phyloP scores from a whole-genome alignment of 257 asterid genomes.

The Dorcoceras hygrometricum region DNA sequence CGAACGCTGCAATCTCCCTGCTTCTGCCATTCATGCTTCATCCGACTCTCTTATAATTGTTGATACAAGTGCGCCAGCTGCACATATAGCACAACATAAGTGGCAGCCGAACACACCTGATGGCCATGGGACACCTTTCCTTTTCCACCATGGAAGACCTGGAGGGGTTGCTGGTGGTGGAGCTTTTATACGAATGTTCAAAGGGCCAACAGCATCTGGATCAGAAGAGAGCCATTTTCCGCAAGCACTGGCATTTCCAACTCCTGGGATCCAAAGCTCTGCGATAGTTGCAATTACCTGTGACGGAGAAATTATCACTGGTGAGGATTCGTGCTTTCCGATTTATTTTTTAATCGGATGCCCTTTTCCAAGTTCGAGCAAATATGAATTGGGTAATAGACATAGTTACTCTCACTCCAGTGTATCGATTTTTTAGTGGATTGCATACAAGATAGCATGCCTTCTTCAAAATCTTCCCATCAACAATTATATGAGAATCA shows the following conservation, averaged over 20 bases:
- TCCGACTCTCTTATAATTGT: conserved; percentile 81
- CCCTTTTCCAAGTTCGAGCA: conserved; percentile 8
- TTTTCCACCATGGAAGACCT: conserved; percentile 87
- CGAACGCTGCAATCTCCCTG: conserved; percentile 98
- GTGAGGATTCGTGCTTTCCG: conserved; percentile 38
- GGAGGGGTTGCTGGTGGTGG: conserved; percentile 73
- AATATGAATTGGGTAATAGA: conserved; percentile 5
- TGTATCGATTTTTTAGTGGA: not conserved
- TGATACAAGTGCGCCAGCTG: conserved; percentile 81
- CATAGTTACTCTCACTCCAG: not conserved
- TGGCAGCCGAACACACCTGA: conserved; percentile 99
- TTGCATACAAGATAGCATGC: not conserved
- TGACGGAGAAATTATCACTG: conserved; percentile 88
- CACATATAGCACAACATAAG: conserved; percentile 88
- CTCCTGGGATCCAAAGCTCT: conserved; percentile 79
- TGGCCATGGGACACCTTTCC: conserved; percentile 97
- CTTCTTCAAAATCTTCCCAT: conserved; percentile 1
- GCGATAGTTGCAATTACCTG: conserved; percentile 71
- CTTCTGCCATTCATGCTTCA: conserved; percentile 87
- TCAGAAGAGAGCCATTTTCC: conserved; percentile 86
- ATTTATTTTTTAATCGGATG: conserved; percentile 7
- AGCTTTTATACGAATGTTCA: conserved; percentile 94
- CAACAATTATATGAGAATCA: not conserved
- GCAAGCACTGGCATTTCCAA: conserved; percentile 76
- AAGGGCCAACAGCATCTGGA: conserved; percentile 61